Percentiles rank a stretch among this genome's conserved stretches.
Conservation (phyloP, 2,329 filamentous ascomycete genomes). For the Sporothrix schenckii region DNA sequence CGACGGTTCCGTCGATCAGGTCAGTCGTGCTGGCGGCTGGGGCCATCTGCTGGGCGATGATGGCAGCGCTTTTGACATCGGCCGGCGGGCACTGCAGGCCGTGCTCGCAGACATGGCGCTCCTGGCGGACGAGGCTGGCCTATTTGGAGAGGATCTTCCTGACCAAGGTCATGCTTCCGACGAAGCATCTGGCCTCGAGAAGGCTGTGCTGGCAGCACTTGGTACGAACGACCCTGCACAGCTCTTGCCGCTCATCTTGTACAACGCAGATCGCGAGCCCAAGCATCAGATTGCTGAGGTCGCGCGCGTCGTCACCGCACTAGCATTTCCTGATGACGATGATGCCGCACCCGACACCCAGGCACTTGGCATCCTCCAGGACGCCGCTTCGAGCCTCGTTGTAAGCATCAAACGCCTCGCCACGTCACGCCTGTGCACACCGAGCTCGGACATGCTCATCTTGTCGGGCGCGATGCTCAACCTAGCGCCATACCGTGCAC, state of each 20-base stretch:
- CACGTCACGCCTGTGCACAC: slow-evolving; percentile 22
- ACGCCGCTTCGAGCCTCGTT: slow-evolving; percentile 18
- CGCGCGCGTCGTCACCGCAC: slow-evolving; percentile 24
- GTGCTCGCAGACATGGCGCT: slow-evolving; percentile 29
- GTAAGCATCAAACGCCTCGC: slow-evolving; percentile 25
- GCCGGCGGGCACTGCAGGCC: slow-evolving; percentile 29
- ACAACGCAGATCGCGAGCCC: slow-evolving; percentile 25
- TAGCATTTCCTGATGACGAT: slow-evolving; percentile 19
- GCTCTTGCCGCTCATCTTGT: slow-evolving; percentile 28
- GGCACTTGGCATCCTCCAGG: slow-evolving; percentile 6
- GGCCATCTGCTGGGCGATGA: slow-evolving; percentile 29
- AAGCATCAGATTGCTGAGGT: slow-evolving; percentile 31
- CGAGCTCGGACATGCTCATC: slow-evolving; percentile 23
- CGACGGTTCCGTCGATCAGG: not conserved
- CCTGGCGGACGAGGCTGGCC: slow-evolving; percentile 13
- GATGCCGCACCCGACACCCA: not conserved
- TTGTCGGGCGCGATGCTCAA: slow-evolving; percentile 29
- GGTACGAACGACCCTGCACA: not conserved
- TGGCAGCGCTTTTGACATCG: slow-evolving; percentile 30
- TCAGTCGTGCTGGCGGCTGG: slow-evolving; percentile 30
- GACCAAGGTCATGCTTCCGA: not conserved
- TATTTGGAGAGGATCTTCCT: not conserved
- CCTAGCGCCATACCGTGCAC: slow-evolving; percentile 19
- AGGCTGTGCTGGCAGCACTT: slow-evolving; percentile 20
- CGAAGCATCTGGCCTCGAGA: not conserved